Conservation (phyloP, 129 eudicot species). For the Saussurea involucrata region DNA sequence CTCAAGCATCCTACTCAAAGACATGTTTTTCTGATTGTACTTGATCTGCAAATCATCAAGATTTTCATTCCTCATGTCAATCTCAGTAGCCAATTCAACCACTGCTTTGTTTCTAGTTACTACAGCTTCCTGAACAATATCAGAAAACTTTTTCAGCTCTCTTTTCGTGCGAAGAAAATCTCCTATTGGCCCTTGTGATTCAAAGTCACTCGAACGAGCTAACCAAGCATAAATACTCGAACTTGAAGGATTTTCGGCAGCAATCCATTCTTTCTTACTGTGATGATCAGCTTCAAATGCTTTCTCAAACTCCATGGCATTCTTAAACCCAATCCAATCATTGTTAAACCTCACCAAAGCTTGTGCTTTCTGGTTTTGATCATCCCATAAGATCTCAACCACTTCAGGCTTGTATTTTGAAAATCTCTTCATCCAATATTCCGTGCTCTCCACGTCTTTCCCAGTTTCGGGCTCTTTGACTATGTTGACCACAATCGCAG, state of each 20-base stretch:
- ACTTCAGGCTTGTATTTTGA: slow-evolving; percentile 60
- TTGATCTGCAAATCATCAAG: slow-evolving; percentile 59
- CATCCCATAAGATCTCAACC: slow-evolving; percentile 54
- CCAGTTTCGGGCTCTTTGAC: slow-evolving; percentile 30
- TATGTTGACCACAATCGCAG: slow-evolving; percentile 71
- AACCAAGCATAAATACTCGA: slow-evolving; percentile 75
- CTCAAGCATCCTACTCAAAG: slow-evolving; percentile 58
- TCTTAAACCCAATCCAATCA: slow-evolving; percentile 74
- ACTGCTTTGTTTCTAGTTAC: slow-evolving; percentile 45
- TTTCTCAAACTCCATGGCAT: slow-evolving; percentile 85
- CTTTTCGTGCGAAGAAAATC: slow-evolving; percentile 61
- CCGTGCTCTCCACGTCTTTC: slow-evolving; percentile 21
- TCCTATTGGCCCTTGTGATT: slow-evolving; percentile 61
- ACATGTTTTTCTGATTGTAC: slow-evolving; percentile 58
- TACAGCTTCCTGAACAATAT: slow-evolving; percentile 48
- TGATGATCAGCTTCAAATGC: slow-evolving; percentile 53
- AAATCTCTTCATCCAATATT: slow-evolving; percentile 54
- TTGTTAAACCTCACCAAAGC: slow-evolving; percentile 61
- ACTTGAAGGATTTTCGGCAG: slow-evolving; percentile 28
- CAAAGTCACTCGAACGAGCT: slow-evolving; percentile 76
- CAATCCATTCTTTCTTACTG: slow-evolving; percentile 68
- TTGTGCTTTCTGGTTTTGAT: slow-evolving; percentile 22
- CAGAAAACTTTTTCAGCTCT: slow-evolving; percentile 51
- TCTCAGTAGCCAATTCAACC: slow-evolving; percentile 58
- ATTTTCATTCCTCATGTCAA: slow-evolving; percentile 66